Conservation (phyloP, 257 asterid species). For the Solanum piurae region DNA sequence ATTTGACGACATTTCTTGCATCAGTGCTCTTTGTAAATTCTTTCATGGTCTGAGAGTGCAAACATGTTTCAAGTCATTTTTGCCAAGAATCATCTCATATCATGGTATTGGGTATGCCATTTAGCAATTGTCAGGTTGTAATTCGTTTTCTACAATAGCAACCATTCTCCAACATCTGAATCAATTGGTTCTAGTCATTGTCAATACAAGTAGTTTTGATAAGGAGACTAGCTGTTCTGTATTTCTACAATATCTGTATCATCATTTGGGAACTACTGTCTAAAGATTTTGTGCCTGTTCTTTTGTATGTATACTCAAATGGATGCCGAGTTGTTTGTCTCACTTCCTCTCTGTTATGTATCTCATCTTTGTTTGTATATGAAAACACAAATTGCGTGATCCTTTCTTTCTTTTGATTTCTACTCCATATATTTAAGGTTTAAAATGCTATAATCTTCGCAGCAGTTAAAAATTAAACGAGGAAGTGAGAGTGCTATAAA, state of each 20-base stretch:
- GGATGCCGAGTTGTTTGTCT: not conserved
- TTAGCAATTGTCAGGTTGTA: not conserved
- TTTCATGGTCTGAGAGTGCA: not conserved
- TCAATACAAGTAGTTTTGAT: not conserved
- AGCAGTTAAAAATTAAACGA: not conserved
- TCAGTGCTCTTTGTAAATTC: not conserved
- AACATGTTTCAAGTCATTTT: not conserved
- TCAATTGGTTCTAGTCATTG: not conserved
- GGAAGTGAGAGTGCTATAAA: not conserved
- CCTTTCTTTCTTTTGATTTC: not conserved
- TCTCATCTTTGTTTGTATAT: not conserved
- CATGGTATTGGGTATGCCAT: not conserved
- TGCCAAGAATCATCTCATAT: not conserved
- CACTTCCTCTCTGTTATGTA: not conserved
- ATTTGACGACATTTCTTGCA: not conserved
- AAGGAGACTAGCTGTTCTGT: not conserved
- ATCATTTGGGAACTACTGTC: not conserved
- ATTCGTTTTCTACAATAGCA: not conserved
- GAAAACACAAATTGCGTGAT: not conserved
- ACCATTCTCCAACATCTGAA: not conserved
- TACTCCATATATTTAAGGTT: not conserved
- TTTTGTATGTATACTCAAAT: not conserved
- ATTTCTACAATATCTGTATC: not conserved
- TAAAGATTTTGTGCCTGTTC: not conserved
- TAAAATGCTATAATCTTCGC: not conserved